Base-by-base conservation (phyloP, 2,329 filamentous ascomycete genomes). In the Ceratocystiopsis sp. region DNA sequence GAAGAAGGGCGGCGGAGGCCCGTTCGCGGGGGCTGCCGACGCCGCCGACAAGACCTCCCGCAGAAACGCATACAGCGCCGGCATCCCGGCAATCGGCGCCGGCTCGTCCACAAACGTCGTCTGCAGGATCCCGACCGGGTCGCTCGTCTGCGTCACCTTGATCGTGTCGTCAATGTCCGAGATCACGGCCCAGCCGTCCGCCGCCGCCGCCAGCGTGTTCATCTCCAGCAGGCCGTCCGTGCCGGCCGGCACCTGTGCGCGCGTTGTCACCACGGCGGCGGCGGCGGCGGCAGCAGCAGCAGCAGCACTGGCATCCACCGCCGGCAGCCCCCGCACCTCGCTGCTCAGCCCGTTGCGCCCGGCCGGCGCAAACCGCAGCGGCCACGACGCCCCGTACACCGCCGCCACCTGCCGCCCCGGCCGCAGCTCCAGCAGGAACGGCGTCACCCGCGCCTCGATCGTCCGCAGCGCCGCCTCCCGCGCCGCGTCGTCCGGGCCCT, bases 81-180 rank as follows among this genome's bases (percentile, higher is more conserved):
- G 83, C 85, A 95, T 95, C 40, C 84, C 85, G 0, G 68, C 54
- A 14, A 89, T 75, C 0, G 84, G 75, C 14, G 69, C 65, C 0
- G 86, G 80, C 15, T 75, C 65, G 41, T 87, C 80, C 39, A 83
- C 73, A 54, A 96, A 95, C 0, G 89, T 96, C 42, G 80, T 80
- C 39, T 75, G 71, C 6, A 96, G 65, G 53, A 95, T 89, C 3
- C 85, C 84, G 9, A 81, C 69, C 0, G 85, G 78, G 41, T 84
- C 80, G 37, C 78, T 75, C 0, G 89, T 94, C 58, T 82, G 69
- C 0, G 89, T 95, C 51, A 87, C 66, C 61, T 96, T 95, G 66
- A 96, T 93, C 0, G 87, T 94, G 60, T 96, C 89, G 56, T 96
- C 91, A 51, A 96, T 75, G 53, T 96, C 89, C 35, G 82, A 89